These are phyloP conservation scores for Raffaelea ambrosiae DNA, from an alignment of 2,329 filamentous ascomycete species.

Conservation along the genomic window DNA sequence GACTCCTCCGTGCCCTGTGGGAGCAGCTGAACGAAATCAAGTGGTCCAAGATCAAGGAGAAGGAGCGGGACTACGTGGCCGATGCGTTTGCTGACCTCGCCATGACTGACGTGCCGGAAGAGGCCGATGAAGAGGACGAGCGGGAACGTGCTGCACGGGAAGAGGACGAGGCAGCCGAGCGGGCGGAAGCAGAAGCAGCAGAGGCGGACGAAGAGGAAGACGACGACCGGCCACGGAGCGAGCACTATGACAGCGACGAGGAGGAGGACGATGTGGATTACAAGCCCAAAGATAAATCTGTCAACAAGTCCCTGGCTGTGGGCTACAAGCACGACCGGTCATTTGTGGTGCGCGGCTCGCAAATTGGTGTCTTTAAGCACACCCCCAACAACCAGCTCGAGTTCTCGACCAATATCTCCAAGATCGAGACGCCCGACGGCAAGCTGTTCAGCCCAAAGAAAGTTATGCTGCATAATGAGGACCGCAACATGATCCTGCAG, in stretches of 20 bases:
- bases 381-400: slow-evolving; percentile 86
- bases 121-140: slow-evolving; percentile 31
- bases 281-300: slow-evolving; percentile 58
- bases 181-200: slow-evolving; percentile 24
- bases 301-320: slow-evolving; percentile 90
- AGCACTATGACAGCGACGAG: slow-evolving; percentile 50
- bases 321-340: slow-evolving; percentile 96
- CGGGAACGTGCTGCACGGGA: slow-evolving; percentile 16
- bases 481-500: slow-evolving; percentile 83
- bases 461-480: slow-evolving; percentile 90
- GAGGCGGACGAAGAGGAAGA: slow-evolving; percentile 45
- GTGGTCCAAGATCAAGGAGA: slow-evolving; percentile 87
- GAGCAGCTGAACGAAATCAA: slow-evolving; percentile 91
- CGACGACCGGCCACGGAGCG: slow-evolving; percentile 45
- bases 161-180: slow-evolving; percentile 34
- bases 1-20: slow-evolving; percentile 92
- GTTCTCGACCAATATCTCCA: slow-evolving; percentile 95
- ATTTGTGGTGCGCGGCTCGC: slow-evolving; percentile 92
- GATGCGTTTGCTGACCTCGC: slow-evolving; percentile 92
- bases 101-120: slow-evolving; percentile 68
- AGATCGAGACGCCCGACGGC: slow-evolving; percentile 81
- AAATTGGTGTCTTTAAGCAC: slow-evolving; percentile 98
- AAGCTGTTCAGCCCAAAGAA: slow-evolving; percentile 90
- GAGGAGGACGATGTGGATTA: slow-evolving; percentile 75
- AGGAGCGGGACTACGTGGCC: slow-evolving; percentile 87